Base-by-base conservation (phyloP, 2,329 filamentous ascomycete genomes). In the Chaetomium strumarium region DNA sequence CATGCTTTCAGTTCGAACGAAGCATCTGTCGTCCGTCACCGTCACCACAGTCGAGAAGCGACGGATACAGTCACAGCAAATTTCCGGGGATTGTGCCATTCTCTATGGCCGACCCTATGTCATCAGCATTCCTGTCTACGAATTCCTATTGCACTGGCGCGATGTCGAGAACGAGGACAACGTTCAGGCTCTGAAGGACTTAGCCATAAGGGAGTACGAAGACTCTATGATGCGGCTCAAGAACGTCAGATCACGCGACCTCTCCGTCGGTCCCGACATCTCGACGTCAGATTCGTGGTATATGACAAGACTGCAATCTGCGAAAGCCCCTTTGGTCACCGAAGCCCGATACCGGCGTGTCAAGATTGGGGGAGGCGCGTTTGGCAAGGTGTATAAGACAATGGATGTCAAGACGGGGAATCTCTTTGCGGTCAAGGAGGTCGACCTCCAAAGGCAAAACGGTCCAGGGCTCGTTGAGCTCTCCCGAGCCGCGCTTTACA, bases 81-180 rank as follows among this genome's bases (percentile, higher is more conserved):
- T 44, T 2, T 9, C 29, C 12, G 79, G 74, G 11, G 48, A 52
- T n/a, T 40, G 54, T 39, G 39, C 34, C n/a, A 42, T 56, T 39
- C 29, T 34, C 2, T 53, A 49, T 11, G 46, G 51, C 3, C 14
- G 34, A 17, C 14, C 29, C 1, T 49, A 46, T 16, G 2, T 9
- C 12, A 39, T 53, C 40, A 19, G 4, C 11, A 45, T 49, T 29
- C 34, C 31, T 14, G 33, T 41, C 20, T 45, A 39, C 14, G 12
- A 34, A 2, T 44, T 44, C 14, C 3, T 7, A 14, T 12, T 44
- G 29, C 29, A 19, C n/a, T 44, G 24, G 41, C 24, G 41, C 3
- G 3, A 5, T 34, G 12, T 10, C 9, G 33, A 34, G 33, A 10
- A 10, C 3, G 5, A 5, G 33, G 33, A 5, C n/a, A 2, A 16